Evolutionary conservation across 2,329 filamentous ascomycete species (phyloP).

Genomic region (Trichoderma brevicompactum): DNA sequence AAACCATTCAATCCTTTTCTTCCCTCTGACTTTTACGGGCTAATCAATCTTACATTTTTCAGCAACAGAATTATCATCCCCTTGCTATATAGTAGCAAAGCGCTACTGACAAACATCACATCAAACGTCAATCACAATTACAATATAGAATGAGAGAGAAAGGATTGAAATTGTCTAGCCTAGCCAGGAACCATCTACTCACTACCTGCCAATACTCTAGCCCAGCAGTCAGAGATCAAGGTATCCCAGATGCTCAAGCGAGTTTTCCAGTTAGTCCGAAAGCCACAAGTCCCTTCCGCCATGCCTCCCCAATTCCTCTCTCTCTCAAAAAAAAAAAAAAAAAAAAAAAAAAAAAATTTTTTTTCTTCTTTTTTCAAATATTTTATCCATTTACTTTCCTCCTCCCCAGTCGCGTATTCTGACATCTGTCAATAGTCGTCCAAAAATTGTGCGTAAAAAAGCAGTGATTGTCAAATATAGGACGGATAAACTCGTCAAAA

Average conservation of each 20-base stretch:
- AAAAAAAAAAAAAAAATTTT: constrained; percentile 29
- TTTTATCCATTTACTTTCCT: constrained; percentile 32
- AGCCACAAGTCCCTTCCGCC: constrained; percentile 28
- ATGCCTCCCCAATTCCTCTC: constrained; percentile 9
- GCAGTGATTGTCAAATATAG: constrained; percentile 1
- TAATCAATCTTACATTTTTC: no score
- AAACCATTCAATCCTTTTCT: neutral
- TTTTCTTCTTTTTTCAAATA: constrained; percentile 38
- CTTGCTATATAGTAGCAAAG: no score
- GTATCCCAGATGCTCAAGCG: neutral
- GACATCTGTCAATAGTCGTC: constrained; percentile 5
- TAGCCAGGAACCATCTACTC: constrained; percentile 18
- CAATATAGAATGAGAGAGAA: constrained; percentile 22
- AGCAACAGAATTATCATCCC: no score
- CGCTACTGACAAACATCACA: neutral
- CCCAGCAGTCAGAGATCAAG: neutral
- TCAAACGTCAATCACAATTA: neutral
- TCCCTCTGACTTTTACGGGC: no score
- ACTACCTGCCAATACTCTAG: constrained; percentile 4
- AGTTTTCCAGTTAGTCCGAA: constrained; percentile 29
- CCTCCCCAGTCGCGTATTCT: constrained; percentile 12
- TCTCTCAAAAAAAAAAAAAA: constrained; percentile 5
- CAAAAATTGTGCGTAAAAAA: constrained; percentile 4
- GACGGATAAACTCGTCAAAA: constrained; percentile 23
- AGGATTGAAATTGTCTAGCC: constrained; percentile 18